Evolutionary conservation across 495 filamentous ascomycete genomes (phyloP), one percentile per base, ranked within the genome.

Genomic region (Penicillium turbatum): DNA sequence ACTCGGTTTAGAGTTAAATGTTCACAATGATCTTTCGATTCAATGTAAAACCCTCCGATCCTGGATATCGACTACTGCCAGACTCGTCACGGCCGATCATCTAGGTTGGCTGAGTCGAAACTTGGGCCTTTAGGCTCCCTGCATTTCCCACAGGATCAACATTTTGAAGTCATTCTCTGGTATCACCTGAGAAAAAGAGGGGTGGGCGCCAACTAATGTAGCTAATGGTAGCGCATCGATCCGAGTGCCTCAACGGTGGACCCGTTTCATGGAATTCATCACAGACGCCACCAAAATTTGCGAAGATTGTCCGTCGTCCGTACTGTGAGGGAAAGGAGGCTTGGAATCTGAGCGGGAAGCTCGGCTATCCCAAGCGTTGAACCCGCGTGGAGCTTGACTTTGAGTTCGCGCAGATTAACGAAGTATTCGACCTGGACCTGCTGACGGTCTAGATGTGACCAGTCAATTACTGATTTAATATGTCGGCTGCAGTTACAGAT

Each of bases 331-430:
- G 27, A 46, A 35, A 35, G 27, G 8, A 37, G 19, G 29, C 32
- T 38, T 29, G 46, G 12, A 24, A 24, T 43, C 19, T 48, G 56
- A 55, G 60, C 62, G 62, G 62, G 56, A 63, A 60, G 56, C 56
- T 65, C 62, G 62, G 62, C 60, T 60, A 59, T 57, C 44, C 45
- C 38, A 51, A 56, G 48, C 51, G 51, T 61, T 60, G 53, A 57
- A 62, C 48, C 32, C 26, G 27, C 59, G 59, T 60, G 56, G 56
- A 60, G 38, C 47, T 39, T 17, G 46, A n/a, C 12, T 41, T 32
- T 50, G 36, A 32, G 36, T 50, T 39, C 27, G 19, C 26, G 9
- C 37, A 40, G 3, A 32, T 45, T 11, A 27, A 48, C 31, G 34
- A 21, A 13, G 35, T 43, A 24, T 44, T 29, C 39, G 19, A 35